Evolutionary conservation across 2,329 filamentous ascomycete species (phyloP), one percentile per base, ranked within the genome.

Genomic region (Fusarium scirpi): DNA sequence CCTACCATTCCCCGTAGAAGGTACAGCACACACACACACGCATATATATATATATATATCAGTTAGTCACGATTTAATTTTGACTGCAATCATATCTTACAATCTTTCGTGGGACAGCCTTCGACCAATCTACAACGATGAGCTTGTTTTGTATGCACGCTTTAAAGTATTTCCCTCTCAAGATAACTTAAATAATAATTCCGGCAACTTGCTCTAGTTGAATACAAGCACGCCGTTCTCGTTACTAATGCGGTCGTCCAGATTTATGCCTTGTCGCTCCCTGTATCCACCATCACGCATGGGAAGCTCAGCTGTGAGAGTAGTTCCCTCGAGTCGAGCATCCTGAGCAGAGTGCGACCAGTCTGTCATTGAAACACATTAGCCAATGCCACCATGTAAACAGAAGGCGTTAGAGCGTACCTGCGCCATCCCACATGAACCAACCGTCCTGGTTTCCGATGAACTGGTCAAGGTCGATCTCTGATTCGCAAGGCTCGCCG

Each of bases 341-440:
- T 38, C 34, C 18, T 38, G 34, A 38, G 34, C 34, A 0, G 34
- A 38, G 34, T 38, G 34, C 6, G 34, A 38, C 34, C 34, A 38
- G 34, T 38, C 34, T 38, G 6, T n/a, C 3, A 38, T 38, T 7
- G 3, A 11, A n/a, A 4, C 5, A n/a, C 1, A 12, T 38, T 11
- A 38, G 34, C 12, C 6, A 38, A n/a, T 12, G 3, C 0, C 18
- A n/a, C 6, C 10, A 4, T 38, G 1, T 38, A 7, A n/a, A 4
- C 6, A 2, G 18, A n/a, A 38, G 6, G 2, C 6, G 18, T 1
- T 12, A 12, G 2, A 38, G 2, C 34, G 18, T 7, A 38, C 34
- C 34, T 38, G 18, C 18, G 10, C 34, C 34, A 12, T 38, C 34
- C 34, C 34, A 38, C 34, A 38, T 38, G 10, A 38, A 38, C 34